phyloP scores from a whole-genome alignment of 768 basidiomycete species.

The Agaricus subrufescens region DNA sequence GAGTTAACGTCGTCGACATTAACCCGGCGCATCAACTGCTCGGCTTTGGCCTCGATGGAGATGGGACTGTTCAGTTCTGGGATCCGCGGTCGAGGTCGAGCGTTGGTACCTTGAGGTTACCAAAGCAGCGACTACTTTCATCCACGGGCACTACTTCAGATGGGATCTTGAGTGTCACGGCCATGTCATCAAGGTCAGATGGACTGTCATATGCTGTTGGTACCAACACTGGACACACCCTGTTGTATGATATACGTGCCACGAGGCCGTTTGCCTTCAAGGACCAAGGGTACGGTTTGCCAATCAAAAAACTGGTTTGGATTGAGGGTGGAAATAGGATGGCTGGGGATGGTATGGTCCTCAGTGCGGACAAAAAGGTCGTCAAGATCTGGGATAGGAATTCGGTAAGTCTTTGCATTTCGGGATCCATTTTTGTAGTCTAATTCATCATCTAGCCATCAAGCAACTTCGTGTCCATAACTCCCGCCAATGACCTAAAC shows the following conservation, averaged over 20 bases:
- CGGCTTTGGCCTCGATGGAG: slow-evolving; percentile 84
- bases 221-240: slow-evolving; percentile 90
- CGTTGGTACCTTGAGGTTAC: slow-evolving; percentile 67
- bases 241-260: slow-evolving; percentile 92
- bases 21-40: slow-evolving; percentile 91
- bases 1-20: slow-evolving; percentile 89
- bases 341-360: slow-evolving; percentile 83
- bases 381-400: slow-evolving; percentile 95
- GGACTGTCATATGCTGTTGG: slow-evolving; percentile 93
- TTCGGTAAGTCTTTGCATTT: slow-evolving; percentile 44
- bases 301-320: slow-evolving; percentile 83
- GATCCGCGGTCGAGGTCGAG: slow-evolving; percentile 80
- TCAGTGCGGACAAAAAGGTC: slow-evolving; percentile 95
- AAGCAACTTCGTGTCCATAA: slow-evolving; percentile 88
- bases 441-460: slow-evolving; percentile 49
- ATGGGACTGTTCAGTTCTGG: slow-evolving; percentile 92
- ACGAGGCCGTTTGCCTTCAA: slow-evolving; percentile 81
- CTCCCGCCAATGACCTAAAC: slow-evolving; percentile 85
- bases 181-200: slow-evolving; percentile 79
- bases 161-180: slow-evolving; percentile 61
- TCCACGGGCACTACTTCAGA: slow-evolving; percentile 25
- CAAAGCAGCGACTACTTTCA: slow-evolving; percentile 45
- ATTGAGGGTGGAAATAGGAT: slow-evolving; percentile 80
- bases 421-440: background rate
- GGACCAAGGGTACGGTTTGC: slow-evolving; percentile 95